Evolutionary conservation across 192 early-diverging fungal genomes (phyloP).

Genomic region (Coemansia sp.): DNA sequence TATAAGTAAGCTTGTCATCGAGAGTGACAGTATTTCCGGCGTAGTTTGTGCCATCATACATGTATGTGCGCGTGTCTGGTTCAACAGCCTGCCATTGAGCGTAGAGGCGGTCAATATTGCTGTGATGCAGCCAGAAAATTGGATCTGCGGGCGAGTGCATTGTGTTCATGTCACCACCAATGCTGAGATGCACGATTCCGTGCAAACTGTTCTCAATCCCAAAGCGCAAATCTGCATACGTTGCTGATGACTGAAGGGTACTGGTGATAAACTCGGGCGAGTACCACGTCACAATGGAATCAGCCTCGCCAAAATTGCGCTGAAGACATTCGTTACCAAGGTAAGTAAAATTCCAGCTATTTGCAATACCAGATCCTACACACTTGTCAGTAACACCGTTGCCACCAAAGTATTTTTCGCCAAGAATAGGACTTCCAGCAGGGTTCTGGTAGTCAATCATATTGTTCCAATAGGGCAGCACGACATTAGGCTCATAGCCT

Average conservation of each 20-base stretch:
- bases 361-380: constrained; percentile 25
- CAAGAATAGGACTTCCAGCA: constrained; percentile 15
- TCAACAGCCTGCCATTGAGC: constrained; percentile 55
- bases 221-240: constrained; percentile 32
- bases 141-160: constrained; percentile 60
- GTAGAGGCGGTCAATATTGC: constrained; percentile 59
- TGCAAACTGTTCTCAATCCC: constrained; percentile 51
- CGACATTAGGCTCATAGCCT: constrained; percentile 39
- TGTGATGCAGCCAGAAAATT: constrained; percentile 64
- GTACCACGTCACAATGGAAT: constrained; percentile 30
- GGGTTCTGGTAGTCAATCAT: constrained; percentile 52
- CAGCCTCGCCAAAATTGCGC: constrained; percentile 35
- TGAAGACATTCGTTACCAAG: constrained; percentile 32
- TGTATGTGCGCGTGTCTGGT: constrained; percentile 33
- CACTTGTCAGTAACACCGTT: constrained; percentile 37
- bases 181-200: constrained; percentile 43
- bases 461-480: constrained; percentile 53
- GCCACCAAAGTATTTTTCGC: constrained; percentile 50
- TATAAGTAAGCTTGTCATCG: constrained; percentile 19
- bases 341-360: constrained; percentile 21
- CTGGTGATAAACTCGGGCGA: constrained; percentile 46
- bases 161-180: constrained; percentile 54
- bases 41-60: constrained; percentile 39
- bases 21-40: constrained; percentile 7
- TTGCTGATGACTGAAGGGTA: constrained; percentile 25